phyloP scores from a whole-genome alignment of 129 eudicot species.

The Apium graveolens region DNA sequence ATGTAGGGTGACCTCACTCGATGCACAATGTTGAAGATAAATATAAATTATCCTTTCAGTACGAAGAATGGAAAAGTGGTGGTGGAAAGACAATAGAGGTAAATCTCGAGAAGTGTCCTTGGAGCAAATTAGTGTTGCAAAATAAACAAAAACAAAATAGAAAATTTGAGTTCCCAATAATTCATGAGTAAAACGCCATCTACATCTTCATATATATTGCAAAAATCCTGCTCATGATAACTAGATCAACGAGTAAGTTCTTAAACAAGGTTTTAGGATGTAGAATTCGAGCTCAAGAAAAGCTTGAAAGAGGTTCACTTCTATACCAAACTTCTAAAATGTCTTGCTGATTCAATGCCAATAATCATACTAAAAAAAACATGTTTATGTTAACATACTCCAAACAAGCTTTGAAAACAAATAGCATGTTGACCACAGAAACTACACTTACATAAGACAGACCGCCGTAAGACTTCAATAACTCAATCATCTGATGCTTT shows the following conservation, averaged over 20 bases:
- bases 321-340: not conserved
- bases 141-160: not conserved
- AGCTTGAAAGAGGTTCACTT: not conserved
- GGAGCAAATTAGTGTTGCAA: not conserved
- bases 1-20: not conserved
- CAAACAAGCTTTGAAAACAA: not conserved
- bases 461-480: conserved; percentile 81
- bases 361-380: not conserved
- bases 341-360: not conserved
- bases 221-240: not conserved
- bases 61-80: not conserved
- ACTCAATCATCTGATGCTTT: conserved; percentile 64
- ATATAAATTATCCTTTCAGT: not conserved
- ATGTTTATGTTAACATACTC: not conserved
- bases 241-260: not conserved
- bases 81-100: not conserved
- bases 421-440: not conserved
- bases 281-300: not conserved
- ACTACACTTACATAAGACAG: conserved; percentile 69
- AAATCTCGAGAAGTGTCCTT: not conserved
- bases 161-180: not conserved
- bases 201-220: not conserved
- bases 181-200: not conserved
- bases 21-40: not conserved
- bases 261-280: not conserved